Evolutionary conservation across 352 stramenopile species (phyloP).

Genomic region (Globisporangium nodosum): DNA sequence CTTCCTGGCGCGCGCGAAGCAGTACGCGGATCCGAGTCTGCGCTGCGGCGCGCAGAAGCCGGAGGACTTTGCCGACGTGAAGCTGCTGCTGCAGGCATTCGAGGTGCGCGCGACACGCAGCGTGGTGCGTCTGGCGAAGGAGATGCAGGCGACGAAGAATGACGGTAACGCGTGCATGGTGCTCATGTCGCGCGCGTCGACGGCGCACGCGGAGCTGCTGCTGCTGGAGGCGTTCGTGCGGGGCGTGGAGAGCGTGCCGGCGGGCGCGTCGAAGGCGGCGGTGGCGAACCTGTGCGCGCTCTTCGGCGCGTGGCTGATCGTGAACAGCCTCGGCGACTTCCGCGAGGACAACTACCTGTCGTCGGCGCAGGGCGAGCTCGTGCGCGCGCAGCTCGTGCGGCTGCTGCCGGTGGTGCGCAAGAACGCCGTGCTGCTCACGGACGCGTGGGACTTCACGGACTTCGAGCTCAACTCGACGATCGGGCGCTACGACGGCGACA

Average conservation of each 20-base stretch:
- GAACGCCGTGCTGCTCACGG: slow-evolving; percentile 33
- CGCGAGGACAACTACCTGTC: slow-evolving; percentile 38
- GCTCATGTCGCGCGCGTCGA: slow-evolving; percentile 31
- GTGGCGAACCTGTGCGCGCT: slow-evolving; percentile 21
- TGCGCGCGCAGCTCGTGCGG: slow-evolving; percentile 18
- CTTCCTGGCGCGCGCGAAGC: neutral
- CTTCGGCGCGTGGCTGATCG: slow-evolving; percentile 27
- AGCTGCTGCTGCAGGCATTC: slow-evolving; percentile 22
- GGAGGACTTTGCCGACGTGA: slow-evolving; percentile 20
- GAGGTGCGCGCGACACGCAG: slow-evolving; percentile 18
- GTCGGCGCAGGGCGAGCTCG: slow-evolving; percentile 18
- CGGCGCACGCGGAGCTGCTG: slow-evolving; percentile 26
- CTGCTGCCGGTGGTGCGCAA: slow-evolving; percentile 26
- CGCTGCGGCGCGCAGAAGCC: slow-evolving; percentile 12
- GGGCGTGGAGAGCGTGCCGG: neutral
- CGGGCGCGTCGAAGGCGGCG: slow-evolving; percentile 9
- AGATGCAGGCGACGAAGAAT: slow-evolving; percentile 3
- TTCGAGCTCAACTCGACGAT: slow-evolving; percentile 70
- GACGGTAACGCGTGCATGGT: slow-evolving; percentile 29
- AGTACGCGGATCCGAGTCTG: neutral
- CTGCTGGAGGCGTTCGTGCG: slow-evolving; percentile 20
- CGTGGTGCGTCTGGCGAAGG: slow-evolving; percentile 12
- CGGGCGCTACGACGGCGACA: slow-evolving; percentile 56
- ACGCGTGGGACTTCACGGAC: slow-evolving; percentile 41
- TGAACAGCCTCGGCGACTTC: slow-evolving; percentile 31